A percentile compares a stretch with the other conserved stretches of the same genome.
These are phyloP conservation scores for Baudoinia panamericana DNA, from an alignment of 495 filamentous ascomycete genomes.

Conservation along the genomic window DNA sequence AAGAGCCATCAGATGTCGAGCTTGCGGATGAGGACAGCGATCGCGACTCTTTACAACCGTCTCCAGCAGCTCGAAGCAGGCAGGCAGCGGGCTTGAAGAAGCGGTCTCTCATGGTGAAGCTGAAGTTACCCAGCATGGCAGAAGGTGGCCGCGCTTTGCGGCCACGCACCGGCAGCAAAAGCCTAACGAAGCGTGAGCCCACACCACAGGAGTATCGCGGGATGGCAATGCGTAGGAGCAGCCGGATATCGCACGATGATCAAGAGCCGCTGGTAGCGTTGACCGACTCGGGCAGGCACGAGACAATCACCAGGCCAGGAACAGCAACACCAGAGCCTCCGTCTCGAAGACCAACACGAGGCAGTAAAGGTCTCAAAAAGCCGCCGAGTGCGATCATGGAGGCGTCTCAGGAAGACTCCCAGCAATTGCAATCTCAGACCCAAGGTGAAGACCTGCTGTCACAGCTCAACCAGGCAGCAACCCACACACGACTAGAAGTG, in stretches of 20 bases:
- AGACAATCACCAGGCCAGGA: constrained; percentile 42
- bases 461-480: no score
- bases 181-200: constrained; percentile 1
- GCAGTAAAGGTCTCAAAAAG: constrained; percentile 50
- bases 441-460: constrained; percentile 7
- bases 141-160: constrained; percentile 6
- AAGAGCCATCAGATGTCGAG: constrained; percentile 29
- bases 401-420: constrained; percentile 29
- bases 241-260: constrained; percentile 45
- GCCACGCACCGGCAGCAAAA: constrained; percentile 18
- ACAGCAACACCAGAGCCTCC: constrained; percentile 55
- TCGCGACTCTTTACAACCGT: constrained; percentile 5
- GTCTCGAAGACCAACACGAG: constrained; percentile 38
- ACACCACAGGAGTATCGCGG: constrained; percentile 11
- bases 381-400: constrained; percentile 43
- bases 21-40: constrained; percentile 31
- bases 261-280: constrained; percentile 50
- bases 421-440: neutral
- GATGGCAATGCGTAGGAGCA: constrained; percentile 38
- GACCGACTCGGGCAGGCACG: constrained; percentile 66
- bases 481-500: no score
- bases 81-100: constrained; percentile 6
- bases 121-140: constrained; percentile 21
- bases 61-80: neutral
- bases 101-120: constrained; percentile 25